phyloP scores from a whole-genome alignment of 768 basidiomycete species.

The Russula lepida region DNA sequence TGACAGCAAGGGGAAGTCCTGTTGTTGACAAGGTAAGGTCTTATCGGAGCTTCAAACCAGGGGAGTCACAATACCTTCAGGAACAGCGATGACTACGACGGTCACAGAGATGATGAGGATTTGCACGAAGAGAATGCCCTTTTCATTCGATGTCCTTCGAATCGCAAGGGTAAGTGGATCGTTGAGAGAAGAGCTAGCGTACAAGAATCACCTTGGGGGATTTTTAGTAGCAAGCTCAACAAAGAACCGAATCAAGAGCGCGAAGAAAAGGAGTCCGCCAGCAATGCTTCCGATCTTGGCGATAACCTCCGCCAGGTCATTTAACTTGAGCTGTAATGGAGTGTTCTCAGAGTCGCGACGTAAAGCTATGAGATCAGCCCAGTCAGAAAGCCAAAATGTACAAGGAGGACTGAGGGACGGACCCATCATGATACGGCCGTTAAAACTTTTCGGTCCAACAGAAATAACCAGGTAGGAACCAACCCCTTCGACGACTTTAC shows the following conservation, averaged over 20 bases:
- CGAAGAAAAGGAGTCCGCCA: slow-evolving; percentile 70
- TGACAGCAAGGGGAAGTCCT: slow-evolving; percentile 93
- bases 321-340: slow-evolving; percentile 89
- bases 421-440: slow-evolving; percentile 98
- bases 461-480: slow-evolving; percentile 89
- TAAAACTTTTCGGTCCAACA: slow-evolving; percentile 88
- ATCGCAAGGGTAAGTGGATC: background rate
- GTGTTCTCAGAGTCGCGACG: slow-evolving; percentile 83
- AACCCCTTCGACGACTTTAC: slow-evolving; percentile 91
- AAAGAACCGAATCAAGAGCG: slow-evolving; percentile 92
- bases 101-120: slow-evolving; percentile 94
- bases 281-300: slow-evolving; percentile 82
- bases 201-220: slow-evolving; percentile 43
- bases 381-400: background rate
- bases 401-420: slow-evolving; percentile 25
- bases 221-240: slow-evolving; percentile 65
- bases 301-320: slow-evolving; percentile 88
- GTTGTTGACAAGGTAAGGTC: slow-evolving; percentile 10
- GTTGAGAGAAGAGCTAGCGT: background rate
- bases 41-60: background rate
- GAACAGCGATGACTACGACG: slow-evolving; percentile 79
- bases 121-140: slow-evolving; percentile 85
- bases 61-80: slow-evolving; percentile 46
- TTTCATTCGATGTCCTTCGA: slow-evolving; percentile 59
- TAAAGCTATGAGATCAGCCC: slow-evolving; percentile 46